Percentiles rank a stretch among this genome's conserved stretches.
These are phyloP conservation scores for Scutellaria baicalensis DNA, from an alignment of 257 asterid genomes.

Conservation along the genomic window DNA sequence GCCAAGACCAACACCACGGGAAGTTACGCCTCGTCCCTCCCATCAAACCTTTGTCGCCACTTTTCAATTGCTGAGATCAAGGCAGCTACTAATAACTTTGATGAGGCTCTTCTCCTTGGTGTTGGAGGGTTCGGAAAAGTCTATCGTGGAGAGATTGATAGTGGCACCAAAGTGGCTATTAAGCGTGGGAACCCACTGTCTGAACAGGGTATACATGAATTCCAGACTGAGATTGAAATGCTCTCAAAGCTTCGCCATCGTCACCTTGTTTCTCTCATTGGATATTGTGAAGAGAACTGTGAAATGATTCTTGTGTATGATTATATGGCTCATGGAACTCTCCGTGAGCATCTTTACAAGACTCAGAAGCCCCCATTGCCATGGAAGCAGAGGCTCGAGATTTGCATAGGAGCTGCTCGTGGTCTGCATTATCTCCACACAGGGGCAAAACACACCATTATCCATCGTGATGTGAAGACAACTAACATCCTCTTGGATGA, in stretches of 20 bases:
- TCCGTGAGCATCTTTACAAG: conserved; percentile 85
- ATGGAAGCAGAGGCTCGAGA: conserved; percentile 92
- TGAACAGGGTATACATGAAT: conserved; percentile 82
- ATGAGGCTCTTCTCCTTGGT: conserved; percentile 72
- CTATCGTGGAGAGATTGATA: conserved; percentile 75
- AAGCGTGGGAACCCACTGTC: conserved; percentile 93
- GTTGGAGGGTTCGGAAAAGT: conserved; percentile 93
- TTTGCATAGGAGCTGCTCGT: conserved; percentile 85
- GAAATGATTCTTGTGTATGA: conserved; percentile 92
- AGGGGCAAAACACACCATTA: conserved; percentile 80
- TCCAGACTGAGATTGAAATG: conserved; percentile 93
- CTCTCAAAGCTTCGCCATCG: conserved; percentile 92
- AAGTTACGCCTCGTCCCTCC: conserved; percentile 78
- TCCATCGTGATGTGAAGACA: conserved; percentile 90
- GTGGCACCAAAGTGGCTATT: conserved; percentile 82
- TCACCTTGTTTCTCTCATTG: conserved; percentile 80
- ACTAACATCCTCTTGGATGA: conserved; percentile 89
- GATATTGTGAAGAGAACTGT: conserved; percentile 82
- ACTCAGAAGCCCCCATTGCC: conserved; percentile 82
- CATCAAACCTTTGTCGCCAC: conserved; percentile 82
- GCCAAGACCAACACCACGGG: conserved; percentile 77
- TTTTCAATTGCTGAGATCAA: conserved; percentile 82
- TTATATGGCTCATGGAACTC: conserved; percentile 85
- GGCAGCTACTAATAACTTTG: conserved; percentile 74
- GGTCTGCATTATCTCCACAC: conserved; percentile 89